These are phyloP conservation scores for Onygenales sp. DNA, from an alignment of 2,329 filamentous ascomycete genomes.

Conservation along the genomic window DNA sequence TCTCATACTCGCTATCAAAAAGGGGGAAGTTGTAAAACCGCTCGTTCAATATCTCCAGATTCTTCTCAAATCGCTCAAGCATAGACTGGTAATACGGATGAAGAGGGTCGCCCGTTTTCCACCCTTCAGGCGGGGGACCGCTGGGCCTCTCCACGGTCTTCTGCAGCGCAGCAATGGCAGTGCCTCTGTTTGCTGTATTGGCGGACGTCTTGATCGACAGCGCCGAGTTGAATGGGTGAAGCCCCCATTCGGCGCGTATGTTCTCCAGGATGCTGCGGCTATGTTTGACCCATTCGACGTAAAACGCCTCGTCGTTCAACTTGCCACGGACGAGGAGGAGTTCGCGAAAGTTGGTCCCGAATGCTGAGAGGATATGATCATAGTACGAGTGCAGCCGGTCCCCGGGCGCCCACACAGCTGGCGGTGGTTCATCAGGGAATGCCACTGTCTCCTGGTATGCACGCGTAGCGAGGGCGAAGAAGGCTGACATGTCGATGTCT, in stretches of 20 bases:
- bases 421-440: constrained; percentile 11
- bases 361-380: constrained; percentile 8
- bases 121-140: constrained; percentile 9
- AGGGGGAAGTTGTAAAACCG: not conserved
- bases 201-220: constrained; percentile 8
- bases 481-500: not conserved
- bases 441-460: constrained; percentile 12
- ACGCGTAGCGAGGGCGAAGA: constrained; percentile 10
- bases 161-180: constrained; percentile 7
- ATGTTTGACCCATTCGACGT: constrained; percentile 10
- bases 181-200: constrained; percentile 5
- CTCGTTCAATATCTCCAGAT: constrained; percentile 5
- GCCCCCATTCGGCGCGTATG: constrained; percentile 11
- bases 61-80: constrained; percentile 9
- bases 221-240: constrained; percentile 7
- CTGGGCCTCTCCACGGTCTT: constrained; percentile 4
- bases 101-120: constrained; percentile 7
- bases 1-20: not conserved
- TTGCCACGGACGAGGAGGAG: constrained; percentile 2
- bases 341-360: constrained; percentile 7
- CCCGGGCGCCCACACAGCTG: constrained; percentile 9
- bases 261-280: constrained; percentile 12
- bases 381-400: constrained; percentile 10
- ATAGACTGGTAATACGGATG: constrained; percentile 13
- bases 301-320: constrained; percentile 2